phyloP scores from a whole-genome alignment of 2,329 filamentous ascomycete species.

The Blastomyces percursus region DNA sequence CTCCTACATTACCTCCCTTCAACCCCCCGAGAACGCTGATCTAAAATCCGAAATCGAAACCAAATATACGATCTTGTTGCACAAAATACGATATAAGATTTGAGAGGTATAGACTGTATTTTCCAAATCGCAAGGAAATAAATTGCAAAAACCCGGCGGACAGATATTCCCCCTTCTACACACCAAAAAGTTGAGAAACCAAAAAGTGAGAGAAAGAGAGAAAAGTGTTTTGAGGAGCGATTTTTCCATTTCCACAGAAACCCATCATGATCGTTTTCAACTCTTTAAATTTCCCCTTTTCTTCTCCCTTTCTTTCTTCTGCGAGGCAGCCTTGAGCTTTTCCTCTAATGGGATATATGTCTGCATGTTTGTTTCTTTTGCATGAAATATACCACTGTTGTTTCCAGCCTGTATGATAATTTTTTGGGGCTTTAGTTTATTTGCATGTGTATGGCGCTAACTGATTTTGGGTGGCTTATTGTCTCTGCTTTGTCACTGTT shows the following conservation, averaged over 20 bases:
- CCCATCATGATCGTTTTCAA: background rate
- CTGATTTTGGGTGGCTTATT: background rate
- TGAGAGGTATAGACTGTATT: conserved; percentile 5
- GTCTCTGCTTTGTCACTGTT: background rate
- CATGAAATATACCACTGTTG: conserved; percentile 7
- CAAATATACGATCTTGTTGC: background rate
- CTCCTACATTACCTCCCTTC: background rate
- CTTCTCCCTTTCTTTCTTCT: background rate
- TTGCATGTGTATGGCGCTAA: conserved; percentile 5
- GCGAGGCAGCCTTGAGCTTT: background rate
- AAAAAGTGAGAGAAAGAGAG: background rate
- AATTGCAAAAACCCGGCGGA: background rate
- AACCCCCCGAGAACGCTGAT: background rate
- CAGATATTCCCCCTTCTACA: background rate
- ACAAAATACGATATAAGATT: background rate
- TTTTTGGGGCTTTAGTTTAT: no score
- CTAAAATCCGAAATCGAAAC: background rate
- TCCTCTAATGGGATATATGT: conserved; percentile 3
- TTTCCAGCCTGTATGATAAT: conserved; percentile 6
- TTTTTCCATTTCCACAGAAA: background rate
- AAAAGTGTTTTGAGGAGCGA: background rate
- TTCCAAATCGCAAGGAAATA: conserved; percentile 1
- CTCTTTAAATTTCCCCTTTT: background rate
- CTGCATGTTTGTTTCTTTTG: conserved; percentile 1
- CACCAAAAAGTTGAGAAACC: background rate